phyloP scores from a whole-genome alignment of 495 filamentous ascomycete species.

The Trichoderma gamsii region DNA sequence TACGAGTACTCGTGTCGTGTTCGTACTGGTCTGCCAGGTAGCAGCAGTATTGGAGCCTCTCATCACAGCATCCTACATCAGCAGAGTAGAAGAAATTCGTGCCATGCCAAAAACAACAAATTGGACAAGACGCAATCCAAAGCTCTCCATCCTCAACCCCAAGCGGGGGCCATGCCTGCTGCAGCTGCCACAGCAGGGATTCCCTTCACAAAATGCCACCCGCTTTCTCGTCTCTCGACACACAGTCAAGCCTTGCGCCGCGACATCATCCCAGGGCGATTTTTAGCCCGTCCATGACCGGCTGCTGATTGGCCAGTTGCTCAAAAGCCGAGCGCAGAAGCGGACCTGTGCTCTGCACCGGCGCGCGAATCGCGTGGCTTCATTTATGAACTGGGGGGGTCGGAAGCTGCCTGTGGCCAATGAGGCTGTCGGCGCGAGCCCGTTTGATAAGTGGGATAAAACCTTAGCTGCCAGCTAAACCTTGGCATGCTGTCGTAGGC shows the following conservation, averaged over 20 bases:
- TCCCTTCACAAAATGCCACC: background rate
- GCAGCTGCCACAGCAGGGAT: background rate
- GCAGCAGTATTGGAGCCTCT: background rate
- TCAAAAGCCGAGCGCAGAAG: background rate
- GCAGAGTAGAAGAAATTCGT: too few relatives aligned
- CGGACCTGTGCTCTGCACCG: background rate
- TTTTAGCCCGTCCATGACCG: background rate
- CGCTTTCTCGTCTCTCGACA: background rate
- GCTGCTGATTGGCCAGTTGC: background rate
- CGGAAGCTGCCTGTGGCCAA: background rate
- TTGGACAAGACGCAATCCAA: too few relatives aligned
- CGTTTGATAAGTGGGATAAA: background rate
- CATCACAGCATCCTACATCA: too few relatives aligned
- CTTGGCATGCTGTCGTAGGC: background rate
- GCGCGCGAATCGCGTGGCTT: slow-evolving; percentile 11
- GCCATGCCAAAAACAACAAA: too few relatives aligned
- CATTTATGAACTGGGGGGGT: slow-evolving; percentile 5
- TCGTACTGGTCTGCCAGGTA: background rate
- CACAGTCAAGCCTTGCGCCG: background rate
- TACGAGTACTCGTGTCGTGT: too few relatives aligned
- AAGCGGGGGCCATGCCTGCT: slow-evolving; percentile 7
- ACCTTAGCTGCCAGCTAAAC: background rate
- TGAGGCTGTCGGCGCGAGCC: slow-evolving; percentile 1
- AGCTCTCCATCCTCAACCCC: background rate
- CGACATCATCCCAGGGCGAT: background rate